Evolutionary conservation across 2,329 filamentous ascomycete species (phyloP).

Genomic region (Claviceps humidiphila): DNA sequence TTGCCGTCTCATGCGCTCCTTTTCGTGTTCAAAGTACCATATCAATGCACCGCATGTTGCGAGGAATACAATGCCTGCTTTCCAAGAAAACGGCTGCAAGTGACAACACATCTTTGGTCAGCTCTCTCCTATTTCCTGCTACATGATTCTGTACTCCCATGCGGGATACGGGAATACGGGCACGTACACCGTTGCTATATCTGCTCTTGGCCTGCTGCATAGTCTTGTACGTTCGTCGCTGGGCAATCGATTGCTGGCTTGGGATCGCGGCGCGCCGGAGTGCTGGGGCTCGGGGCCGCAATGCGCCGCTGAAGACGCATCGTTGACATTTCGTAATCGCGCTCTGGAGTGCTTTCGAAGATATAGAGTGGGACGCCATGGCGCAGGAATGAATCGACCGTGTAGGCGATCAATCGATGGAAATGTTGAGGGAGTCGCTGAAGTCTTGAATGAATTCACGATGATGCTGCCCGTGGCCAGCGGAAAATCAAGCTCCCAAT

Average conservation of each 20-base stretch:
- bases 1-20: conserved; percentile 78
- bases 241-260: conserved; percentile 21
- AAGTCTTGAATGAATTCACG: not conserved
- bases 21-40: conserved; percentile 88
- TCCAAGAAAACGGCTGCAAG: conserved; percentile 77
- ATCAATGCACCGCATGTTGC: conserved; percentile 63
- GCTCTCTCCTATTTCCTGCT: conserved; percentile 3
- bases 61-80: conserved; percentile 77
- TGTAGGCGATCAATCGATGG: not conserved
- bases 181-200: conserved; percentile 40
- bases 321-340: conserved; percentile 23
- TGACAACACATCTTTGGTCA: conserved; percentile 12
- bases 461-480: not conserved
- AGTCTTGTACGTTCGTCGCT: conserved; percentile 34
- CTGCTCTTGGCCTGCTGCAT: conserved; percentile 47
- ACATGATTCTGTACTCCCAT: not conserved
- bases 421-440: not conserved
- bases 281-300: conserved; percentile 23
- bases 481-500: too few species aligned
- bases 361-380: conserved; percentile 23
- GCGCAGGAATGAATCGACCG: not conserved
- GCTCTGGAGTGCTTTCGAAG: conserved; percentile 23
- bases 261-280: conserved; percentile 18
- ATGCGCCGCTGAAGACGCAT: conserved; percentile 25
- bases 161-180: not conserved